Base-by-base conservation (phyloP, 371 early-diverging fungal genomes). In the Funneliformis caledonium region DNA sequence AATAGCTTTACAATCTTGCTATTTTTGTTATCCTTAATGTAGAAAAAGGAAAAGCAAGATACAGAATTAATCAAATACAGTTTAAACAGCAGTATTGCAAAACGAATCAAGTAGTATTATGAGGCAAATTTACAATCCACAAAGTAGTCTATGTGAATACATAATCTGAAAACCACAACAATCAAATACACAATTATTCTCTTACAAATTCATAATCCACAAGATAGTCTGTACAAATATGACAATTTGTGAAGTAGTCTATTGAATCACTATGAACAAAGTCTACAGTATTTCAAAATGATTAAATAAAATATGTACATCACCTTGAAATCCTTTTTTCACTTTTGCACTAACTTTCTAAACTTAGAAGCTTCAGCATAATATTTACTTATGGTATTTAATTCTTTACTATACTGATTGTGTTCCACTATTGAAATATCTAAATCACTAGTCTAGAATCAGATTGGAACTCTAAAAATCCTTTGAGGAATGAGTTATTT, bases 1-100 rank as follows among this genome's bases (percentile, higher is more conserved):
- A 73, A 73, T 16, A 73, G 56, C 50, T 73, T 73, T 73, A 73
- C 2, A 19, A 31, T n/a, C 56, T 26, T 73, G 12, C 31, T 26
- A 10, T 73, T 73, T 73, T 59, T 73, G 50, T 52, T 37, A 8
- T 52, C 37, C 73, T 73, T 73, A 73, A 37, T 26, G 33, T 62
- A 62, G 2, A 8, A 31, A 62, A 62, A 62, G 33, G 5, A 62
- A 62, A 26, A 62, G 8, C 8, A 7, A 47, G 8, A 62, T 22
- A 22, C 22, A 31, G 3, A 31, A 62, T 62, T 62, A 22, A 62
- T 4, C 1, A 62, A 62, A 4, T 62, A 22, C 31, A 62, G n/a
- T 31, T 31, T 62, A 62, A 62, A n/a, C 14, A 42, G 68, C 68
- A 68, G 19, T 16, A 22, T 61, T 61, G 26, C 26, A 61, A 26